Evolutionary conservation across 2,329 filamentous ascomycete genomes (phyloP).

Genomic region (Phoma herbarum): DNA sequence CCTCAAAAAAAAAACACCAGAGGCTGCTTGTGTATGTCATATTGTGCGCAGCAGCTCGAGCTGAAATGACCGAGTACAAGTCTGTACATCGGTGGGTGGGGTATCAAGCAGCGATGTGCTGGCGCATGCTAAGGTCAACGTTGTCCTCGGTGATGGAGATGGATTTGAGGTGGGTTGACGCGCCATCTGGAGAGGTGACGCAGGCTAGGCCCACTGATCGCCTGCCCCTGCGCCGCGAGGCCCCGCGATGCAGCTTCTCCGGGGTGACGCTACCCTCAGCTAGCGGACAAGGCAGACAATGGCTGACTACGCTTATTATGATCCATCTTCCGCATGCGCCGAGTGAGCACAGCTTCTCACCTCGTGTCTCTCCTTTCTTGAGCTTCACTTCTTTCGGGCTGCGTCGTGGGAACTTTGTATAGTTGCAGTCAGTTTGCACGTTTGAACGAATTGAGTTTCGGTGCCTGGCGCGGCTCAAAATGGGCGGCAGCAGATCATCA

Average conservation of each 20-base stretch:
- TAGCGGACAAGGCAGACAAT: constrained; percentile 11
- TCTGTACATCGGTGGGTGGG: neutral
- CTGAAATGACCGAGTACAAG: neutral
- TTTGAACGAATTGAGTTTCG: neutral
- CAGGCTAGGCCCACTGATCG: constrained; percentile 9
- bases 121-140: neutral
- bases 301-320: constrained; percentile 6
- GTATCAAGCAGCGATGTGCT: neutral
- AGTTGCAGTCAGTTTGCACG: neutral
- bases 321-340: neutral
- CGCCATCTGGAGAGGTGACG: neutral
- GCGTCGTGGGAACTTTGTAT: neutral
- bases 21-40: no score
- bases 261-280: constrained; percentile 12
- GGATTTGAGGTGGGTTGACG: neutral
- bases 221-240: constrained; percentile 13
- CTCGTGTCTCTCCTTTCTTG: neutral
- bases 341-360: neutral
- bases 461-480: constrained; percentile 10
- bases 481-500: constrained; percentile 18
- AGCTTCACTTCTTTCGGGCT: neutral
- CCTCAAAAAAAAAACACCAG: no score
- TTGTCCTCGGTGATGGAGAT: neutral
- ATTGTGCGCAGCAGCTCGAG: neutral
- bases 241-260: constrained; percentile 4